A percentile compares a stretch with the other conserved stretches of the same genome.
These are phyloP conservation scores for Cadophora sp. DNA, from an alignment of 2,329 filamentous ascomycete species.

Conservation along the genomic window DNA sequence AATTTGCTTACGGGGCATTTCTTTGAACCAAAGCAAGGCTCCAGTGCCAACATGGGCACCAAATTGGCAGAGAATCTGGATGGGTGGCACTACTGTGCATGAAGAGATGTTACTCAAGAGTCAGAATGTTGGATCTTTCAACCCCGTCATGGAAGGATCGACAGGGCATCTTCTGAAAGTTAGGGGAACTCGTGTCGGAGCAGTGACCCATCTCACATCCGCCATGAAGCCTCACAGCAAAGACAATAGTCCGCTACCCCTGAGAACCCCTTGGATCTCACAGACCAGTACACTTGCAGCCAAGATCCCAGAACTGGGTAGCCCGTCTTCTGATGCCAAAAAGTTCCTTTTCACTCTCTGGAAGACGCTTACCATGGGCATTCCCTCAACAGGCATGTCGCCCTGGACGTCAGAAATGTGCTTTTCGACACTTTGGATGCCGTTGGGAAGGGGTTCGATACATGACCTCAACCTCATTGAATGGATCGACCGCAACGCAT, in stretches of 20 bases:
- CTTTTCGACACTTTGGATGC: constrained; percentile 21
- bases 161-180: constrained; percentile 14
- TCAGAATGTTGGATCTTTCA: background rate
- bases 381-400: background rate
- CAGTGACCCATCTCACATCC: constrained; percentile 9
- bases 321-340: background rate
- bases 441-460: constrained; percentile 18
- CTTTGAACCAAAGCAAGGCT: background rate
- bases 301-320: background rate
- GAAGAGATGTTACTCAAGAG: constrained; percentile 13
- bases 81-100: constrained; percentile 17
- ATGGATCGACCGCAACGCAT: constrained; percentile 29
- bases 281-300: background rate
- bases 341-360: constrained; percentile 7
- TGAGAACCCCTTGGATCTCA: constrained; percentile 20
- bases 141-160: constrained; percentile 17
- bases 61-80: constrained; percentile 23
- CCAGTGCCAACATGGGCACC: constrained; percentile 22
- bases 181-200: constrained; percentile 3
- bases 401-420: background rate
- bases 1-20: constrained; percentile 24
- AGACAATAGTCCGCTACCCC: background rate
- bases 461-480: constrained; percentile 19
- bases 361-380: constrained; percentile 16
- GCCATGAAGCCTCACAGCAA: constrained; percentile 8